These are phyloP conservation scores for Asparagopsis taxiformis DNA, from an alignment of 31 red algal species.

Conservation along the genomic window DNA sequence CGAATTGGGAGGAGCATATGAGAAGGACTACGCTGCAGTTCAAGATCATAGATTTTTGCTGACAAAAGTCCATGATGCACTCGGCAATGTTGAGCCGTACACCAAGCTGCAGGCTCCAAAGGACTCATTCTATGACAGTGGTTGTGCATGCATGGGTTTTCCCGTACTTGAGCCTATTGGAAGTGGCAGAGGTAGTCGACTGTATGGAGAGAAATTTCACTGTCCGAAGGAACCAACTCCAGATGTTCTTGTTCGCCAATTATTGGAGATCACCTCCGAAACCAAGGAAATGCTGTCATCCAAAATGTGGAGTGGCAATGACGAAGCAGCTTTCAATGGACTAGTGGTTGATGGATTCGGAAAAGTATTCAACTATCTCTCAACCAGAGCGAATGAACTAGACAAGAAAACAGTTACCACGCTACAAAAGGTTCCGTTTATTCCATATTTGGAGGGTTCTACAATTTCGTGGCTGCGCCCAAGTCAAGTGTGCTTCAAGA, in stretches of 20 bases:
- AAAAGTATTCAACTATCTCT: constrained; percentile 34
- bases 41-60: background rate
- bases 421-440: constrained; percentile 24
- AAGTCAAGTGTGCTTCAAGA: constrained; percentile 38
- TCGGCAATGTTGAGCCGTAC: background rate
- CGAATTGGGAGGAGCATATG: constrained; percentile 21
- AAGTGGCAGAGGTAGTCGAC: background rate
- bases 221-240: constrained; percentile 12
- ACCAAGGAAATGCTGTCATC: constrained; percentile 14
- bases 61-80: background rate
- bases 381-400: constrained; percentile 30
- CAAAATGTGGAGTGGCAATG: background rate
- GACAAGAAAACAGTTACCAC: constrained; percentile 4
- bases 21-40: background rate
- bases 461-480: constrained; percentile 33
- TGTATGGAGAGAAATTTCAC: constrained; percentile 21
- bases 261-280: constrained; percentile 22
- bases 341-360: constrained; percentile 25
- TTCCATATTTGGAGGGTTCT: constrained; percentile 13
- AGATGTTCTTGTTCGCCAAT: constrained; percentile 9
- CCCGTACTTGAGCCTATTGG: constrained; percentile 34
- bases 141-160: constrained; percentile 57
- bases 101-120: constrained; percentile 18
- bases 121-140: constrained; percentile 12
- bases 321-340: background rate